Evolutionary conservation across 495 filamentous ascomycete genomes (phyloP).

Genomic region (Penicillium soppii): DNA sequence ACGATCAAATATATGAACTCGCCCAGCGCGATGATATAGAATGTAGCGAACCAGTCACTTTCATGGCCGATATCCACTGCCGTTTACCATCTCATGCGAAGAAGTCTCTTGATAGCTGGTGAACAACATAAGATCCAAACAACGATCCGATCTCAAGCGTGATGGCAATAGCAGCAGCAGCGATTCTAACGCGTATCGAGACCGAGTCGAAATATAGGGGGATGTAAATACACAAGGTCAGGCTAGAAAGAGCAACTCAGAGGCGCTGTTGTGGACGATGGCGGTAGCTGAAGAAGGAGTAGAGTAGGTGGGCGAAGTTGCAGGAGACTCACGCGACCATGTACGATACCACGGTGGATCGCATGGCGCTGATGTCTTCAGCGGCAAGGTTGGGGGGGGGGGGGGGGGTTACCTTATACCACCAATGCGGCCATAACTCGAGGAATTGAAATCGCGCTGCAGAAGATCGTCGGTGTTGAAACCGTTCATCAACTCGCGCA

Average conservation of each 20-base stretch:
- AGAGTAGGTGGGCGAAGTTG: conserved; percentile 29
- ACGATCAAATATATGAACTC: conserved; percentile 48
- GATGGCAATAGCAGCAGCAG: conserved; percentile 37
- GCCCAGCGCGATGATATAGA: conserved; percentile 51
- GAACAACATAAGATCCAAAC: conserved; percentile 38
- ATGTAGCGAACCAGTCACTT: conserved; percentile 47
- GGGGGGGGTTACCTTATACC: conserved; percentile 49
- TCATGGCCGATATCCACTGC: conserved; percentile 48
- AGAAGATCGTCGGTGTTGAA: conserved; percentile 51
- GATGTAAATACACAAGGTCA: conserved; percentile 36
- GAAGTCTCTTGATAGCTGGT: conserved; percentile 31
- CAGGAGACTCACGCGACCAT: conserved; percentile 30
- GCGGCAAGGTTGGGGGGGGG: conserved; percentile 42
- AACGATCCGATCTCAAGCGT: conserved; percentile 25
- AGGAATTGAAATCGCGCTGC: conserved; percentile 44
- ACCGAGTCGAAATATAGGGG: conserved; percentile 38
- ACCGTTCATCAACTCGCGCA: conserved; percentile 48
- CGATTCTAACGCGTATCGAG: conserved; percentile 37
- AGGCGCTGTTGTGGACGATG: conserved; percentile 37
- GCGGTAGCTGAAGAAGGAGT: conserved; percentile 39
- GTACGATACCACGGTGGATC: conserved; percentile 40
- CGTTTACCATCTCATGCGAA: conserved; percentile 35
- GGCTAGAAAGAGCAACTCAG: conserved; percentile 28
- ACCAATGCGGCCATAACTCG: conserved; percentile 48
- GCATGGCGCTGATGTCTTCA: conserved; percentile 40